Percentiles rank a stretch among this genome's conserved stretches.
Evolutionary conservation across 257 asterid species (phyloP).

Genomic region (Anisodus tanguticus): DNA sequence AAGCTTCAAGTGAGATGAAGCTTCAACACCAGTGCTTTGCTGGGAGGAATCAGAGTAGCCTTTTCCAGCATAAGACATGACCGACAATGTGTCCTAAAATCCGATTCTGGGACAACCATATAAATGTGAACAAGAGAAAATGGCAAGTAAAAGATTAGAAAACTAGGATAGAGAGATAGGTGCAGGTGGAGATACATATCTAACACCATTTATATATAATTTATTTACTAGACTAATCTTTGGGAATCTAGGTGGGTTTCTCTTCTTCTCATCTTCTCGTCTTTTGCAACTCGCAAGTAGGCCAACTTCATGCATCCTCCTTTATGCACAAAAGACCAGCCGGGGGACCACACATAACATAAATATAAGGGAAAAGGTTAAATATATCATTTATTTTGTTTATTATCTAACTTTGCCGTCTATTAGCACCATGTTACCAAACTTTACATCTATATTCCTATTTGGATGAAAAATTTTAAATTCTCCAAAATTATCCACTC

Average conservation of each 20-base stretch:
- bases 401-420: too few relatives aligned
- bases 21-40: conserved; percentile 39
- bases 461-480: too few relatives aligned
- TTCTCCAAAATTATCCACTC: too few relatives aligned
- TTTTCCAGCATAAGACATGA: conserved; percentile 38
- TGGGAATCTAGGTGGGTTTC: neutral
- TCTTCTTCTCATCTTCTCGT: neutral
- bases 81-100: conserved; percentile 13
- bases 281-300: neutral
- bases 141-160: neutral
- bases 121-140: neutral
- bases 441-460: too few relatives aligned
- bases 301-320: neutral
- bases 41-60: conserved; percentile 2
- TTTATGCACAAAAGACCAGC: neutral
- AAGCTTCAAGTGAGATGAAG: conserved; percentile 57
- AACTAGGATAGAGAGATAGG: neutral
- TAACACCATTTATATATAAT: neutral
- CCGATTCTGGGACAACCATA: neutral
- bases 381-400: too few relatives aligned
- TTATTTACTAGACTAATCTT: too few relatives aligned
- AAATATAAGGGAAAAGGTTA: too few relatives aligned
- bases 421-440: too few relatives aligned
- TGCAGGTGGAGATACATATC: neutral
- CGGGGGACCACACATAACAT: too few relatives aligned